phyloP scores from a whole-genome alignment of 305 asterid genomes.

The Fraxinus ornus region DNA sequence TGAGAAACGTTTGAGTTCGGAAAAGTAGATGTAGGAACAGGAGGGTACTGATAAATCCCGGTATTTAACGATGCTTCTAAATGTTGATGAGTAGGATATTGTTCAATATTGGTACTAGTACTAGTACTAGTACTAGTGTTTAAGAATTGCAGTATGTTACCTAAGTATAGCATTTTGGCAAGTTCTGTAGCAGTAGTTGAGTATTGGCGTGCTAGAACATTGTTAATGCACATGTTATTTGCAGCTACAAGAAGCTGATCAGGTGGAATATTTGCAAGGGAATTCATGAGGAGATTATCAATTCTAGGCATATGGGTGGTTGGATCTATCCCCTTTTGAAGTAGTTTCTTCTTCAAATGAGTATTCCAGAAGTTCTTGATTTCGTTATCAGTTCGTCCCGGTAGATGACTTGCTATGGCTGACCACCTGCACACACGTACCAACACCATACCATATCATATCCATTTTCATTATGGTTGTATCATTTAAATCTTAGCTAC shows the following conservation, averaged over 20 bases:
- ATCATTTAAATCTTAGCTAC: not conserved
- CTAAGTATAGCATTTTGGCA: conserved; percentile 24
- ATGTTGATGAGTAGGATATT: not conserved
- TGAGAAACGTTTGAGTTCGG: not conserved
- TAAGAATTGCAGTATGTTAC: conserved; percentile 29
- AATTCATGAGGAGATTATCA: conserved; percentile 15
- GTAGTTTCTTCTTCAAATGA: conserved; percentile 35
- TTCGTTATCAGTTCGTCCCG: conserved; percentile 46
- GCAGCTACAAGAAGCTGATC: conserved; percentile 4
- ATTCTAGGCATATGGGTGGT: conserved; percentile 33
- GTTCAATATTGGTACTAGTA: not conserved
- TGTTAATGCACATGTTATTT: not conserved
- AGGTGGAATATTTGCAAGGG: conserved; percentile 19
- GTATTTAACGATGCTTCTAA: not conserved
- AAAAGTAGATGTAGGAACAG: not conserved
- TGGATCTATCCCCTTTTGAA: conserved; percentile 42
- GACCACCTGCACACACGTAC: conserved; percentile 40
- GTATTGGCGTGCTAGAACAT: not conserved
- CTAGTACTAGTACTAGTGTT: not conserved
- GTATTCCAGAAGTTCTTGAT: conserved; percentile 49
- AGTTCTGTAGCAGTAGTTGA: conserved; percentile 21
- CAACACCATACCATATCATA: not conserved
- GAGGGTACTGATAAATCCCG: not conserved
- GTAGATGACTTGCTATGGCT: conserved; percentile 37
- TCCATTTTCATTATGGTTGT: not conserved